A percentile compares a stretch with the other conserved stretches of the same genome.
phyloP scores from a whole-genome alignment of 805 yeast genomes.

The Candida namnaoensis region DNA sequence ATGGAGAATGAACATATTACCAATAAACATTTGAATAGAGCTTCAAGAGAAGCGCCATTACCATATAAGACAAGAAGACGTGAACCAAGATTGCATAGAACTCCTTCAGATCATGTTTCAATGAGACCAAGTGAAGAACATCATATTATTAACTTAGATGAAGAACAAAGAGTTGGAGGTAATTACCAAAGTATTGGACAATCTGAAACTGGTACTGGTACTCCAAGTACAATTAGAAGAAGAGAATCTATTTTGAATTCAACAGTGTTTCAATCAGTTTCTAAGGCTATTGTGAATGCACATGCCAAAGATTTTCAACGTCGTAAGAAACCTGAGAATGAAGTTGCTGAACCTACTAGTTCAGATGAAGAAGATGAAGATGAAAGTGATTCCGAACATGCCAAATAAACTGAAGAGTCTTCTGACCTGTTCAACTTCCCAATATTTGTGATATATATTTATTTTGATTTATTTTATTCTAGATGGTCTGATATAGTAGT shows the following conservation, averaged over 20 bases:
- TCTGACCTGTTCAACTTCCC: too few species aligned
- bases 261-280: constrained; percentile 31
- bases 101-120: background rate
- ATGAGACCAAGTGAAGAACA: background rate
- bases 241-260: constrained; percentile 11
- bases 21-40: constrained; percentile 77
- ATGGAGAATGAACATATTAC: constrained; percentile 96
- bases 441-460: too few species aligned
- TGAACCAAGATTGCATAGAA: constrained; percentile 16
- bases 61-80: constrained; percentile 54
- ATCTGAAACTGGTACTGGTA: background rate
- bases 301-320: constrained; percentile 79
- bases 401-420: too few species aligned
- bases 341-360: constrained; percentile 9
- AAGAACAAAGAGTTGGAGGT: constrained; percentile 2
- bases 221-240: constrained; percentile 8
- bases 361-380: constrained; percentile 20
- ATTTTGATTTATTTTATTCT: too few species aligned
- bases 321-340: constrained; percentile 11
- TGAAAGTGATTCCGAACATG: constrained; percentile 19
- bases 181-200: constrained; percentile 1
- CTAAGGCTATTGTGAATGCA: constrained; percentile 58
- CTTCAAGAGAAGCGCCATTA: constrained; percentile 77
- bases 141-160: constrained; percentile 1
- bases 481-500: too few species aligned